Evolutionary conservation across 2,329 filamentous ascomycete genomes (phyloP).

Genomic region (Pyrenophora graminea): DNA sequence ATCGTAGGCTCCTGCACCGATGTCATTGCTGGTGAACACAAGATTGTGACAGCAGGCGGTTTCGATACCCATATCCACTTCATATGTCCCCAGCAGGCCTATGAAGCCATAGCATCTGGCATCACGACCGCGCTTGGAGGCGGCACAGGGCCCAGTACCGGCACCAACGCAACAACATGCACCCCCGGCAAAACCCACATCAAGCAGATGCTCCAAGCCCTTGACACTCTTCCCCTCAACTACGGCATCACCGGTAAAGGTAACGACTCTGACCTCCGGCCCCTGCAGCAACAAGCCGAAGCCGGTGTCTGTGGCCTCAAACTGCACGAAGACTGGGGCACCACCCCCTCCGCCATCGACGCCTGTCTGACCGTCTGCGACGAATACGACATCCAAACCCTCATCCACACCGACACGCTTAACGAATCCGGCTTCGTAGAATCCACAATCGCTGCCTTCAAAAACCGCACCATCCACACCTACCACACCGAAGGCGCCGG

Average conservation of each 20-base stretch:
- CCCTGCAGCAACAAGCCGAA: constrained; percentile 76
- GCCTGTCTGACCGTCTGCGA: constrained; percentile 80
- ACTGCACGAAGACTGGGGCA: constrained; percentile 95
- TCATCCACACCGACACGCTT: constrained; percentile 94
- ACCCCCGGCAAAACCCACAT: constrained; percentile 85
- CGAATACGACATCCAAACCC: constrained; percentile 86
- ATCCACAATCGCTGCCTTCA: constrained; percentile 83
- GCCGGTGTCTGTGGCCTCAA: constrained; percentile 91
- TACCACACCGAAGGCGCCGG: constrained; percentile 97
- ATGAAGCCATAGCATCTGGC: constrained; percentile 81
- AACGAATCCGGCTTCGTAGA: constrained; percentile 99
- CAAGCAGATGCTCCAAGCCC: constrained; percentile 86
- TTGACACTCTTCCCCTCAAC: constrained; percentile 81
- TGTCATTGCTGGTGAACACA: constrained; percentile 86
- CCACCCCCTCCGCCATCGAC: constrained; percentile 88
- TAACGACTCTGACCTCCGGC: constrained; percentile 74
- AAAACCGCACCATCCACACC: constrained; percentile 86
- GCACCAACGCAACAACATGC: constrained; percentile 89
- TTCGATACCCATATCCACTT: constrained; percentile 92
- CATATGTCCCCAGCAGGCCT: constrained; percentile 89
- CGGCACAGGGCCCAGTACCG: constrained; percentile 89
- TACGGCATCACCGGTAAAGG: constrained; percentile 92
- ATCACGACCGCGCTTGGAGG: constrained; percentile 91
- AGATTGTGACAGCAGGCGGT: constrained; percentile 88
- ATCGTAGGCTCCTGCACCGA: constrained; percentile 87